Conservation (phyloP, 345 rosid species). For the Turritis glabra region DNA sequence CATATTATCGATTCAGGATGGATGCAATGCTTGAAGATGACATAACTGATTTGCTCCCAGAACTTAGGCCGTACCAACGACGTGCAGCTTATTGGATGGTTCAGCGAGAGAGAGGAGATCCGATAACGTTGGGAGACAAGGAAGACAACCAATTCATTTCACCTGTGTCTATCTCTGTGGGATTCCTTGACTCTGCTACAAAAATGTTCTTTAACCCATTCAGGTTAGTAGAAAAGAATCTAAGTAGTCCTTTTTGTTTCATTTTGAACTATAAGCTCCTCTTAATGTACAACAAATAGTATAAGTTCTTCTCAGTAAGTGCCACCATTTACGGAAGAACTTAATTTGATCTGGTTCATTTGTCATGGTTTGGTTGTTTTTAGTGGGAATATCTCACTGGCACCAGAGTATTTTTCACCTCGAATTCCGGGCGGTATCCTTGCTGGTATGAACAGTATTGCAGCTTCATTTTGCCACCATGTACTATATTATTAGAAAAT, state of each 20-base stretch:
- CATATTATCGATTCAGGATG: slow-evolving; percentile 47
- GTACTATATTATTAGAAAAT: neutral
- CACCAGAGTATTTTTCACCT: slow-evolving; percentile 53
- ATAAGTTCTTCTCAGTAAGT: slow-evolving; percentile 9
- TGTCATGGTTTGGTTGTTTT: slow-evolving; percentile 37
- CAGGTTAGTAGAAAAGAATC: slow-evolving; percentile 52
- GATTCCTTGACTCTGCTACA: slow-evolving; percentile 62
- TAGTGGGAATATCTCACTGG: slow-evolving; percentile 85
- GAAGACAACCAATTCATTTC: slow-evolving; percentile 54
- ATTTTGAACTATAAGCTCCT: slow-evolving; percentile 5
- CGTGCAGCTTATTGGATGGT: slow-evolving; percentile 98
- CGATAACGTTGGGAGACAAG: slow-evolving; percentile 37
- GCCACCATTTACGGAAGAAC: slow-evolving; percentile 20
- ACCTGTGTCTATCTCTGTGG: slow-evolving; percentile 68
- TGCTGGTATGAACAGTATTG: slow-evolving; percentile 64
- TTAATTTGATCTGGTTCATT: slow-evolving; percentile 24
- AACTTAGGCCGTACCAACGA: slow-evolving; percentile 85
- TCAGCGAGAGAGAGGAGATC: slow-evolving; percentile 73
- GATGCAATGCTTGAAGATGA: slow-evolving; percentile 64
- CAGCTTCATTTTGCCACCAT: slow-evolving; percentile 20
- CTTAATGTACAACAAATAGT: slow-evolving; percentile 2
- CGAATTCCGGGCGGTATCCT: slow-evolving; percentile 86
- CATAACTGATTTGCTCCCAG: slow-evolving; percentile 71
- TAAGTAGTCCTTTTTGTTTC: neutral
- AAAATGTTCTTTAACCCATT: slow-evolving; percentile 93